Percentiles rank a stretch among this genome's conserved stretches.
Conservation (phyloP, 2,329 filamentous ascomycete genomes). For the Botrytis tulipae region DNA sequence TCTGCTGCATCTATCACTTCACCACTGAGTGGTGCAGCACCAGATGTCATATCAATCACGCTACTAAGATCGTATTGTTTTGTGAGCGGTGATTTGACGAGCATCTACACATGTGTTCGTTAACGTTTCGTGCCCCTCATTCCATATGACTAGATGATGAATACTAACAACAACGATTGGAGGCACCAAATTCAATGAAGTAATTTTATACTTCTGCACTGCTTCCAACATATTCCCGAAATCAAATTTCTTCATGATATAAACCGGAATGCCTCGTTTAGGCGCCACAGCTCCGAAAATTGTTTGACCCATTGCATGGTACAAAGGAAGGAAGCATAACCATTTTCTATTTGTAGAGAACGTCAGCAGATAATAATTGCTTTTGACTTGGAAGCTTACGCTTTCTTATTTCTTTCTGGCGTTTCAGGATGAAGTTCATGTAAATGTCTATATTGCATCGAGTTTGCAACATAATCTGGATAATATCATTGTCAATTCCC, state of each 20-base stretch:
- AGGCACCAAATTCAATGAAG: conserved; percentile 53
- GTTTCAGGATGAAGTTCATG: conserved; percentile 56
- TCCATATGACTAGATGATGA: neutral
- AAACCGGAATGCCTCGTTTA: conserved; percentile 46
- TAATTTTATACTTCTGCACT: conserved; percentile 50
- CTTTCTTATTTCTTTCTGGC: conserved; percentile 66
- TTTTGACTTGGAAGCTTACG: conserved; percentile 73
- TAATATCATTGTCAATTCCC: neutral
- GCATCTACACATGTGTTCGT: conserved; percentile 46
- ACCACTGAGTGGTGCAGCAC: conserved; percentile 76
- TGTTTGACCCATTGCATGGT: conserved; percentile 11
- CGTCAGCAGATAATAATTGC: conserved; percentile 56
- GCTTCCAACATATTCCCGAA: conserved; percentile 38
- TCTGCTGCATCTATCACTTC: conserved; percentile 74
- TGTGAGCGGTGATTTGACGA: conserved; percentile 56
- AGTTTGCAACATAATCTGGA: conserved; percentile 28
- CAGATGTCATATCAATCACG: conserved; percentile 77
- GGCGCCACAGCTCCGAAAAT: conserved; percentile 49
- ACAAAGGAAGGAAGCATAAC: conserved; percentile 27
- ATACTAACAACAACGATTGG: conserved; percentile 53
- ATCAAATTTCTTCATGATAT: conserved; percentile 57
- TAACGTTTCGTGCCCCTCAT: neutral
- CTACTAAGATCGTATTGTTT: conserved; percentile 56
- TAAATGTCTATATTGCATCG: conserved; percentile 48
- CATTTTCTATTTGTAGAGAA: conserved; percentile 24